A percentile compares a stretch with the other conserved stretches of the same genome.
phyloP scores from a whole-genome alignment of 1,284 basidiomycete genomes.

The Butyriboletus appendiculatus region DNA sequence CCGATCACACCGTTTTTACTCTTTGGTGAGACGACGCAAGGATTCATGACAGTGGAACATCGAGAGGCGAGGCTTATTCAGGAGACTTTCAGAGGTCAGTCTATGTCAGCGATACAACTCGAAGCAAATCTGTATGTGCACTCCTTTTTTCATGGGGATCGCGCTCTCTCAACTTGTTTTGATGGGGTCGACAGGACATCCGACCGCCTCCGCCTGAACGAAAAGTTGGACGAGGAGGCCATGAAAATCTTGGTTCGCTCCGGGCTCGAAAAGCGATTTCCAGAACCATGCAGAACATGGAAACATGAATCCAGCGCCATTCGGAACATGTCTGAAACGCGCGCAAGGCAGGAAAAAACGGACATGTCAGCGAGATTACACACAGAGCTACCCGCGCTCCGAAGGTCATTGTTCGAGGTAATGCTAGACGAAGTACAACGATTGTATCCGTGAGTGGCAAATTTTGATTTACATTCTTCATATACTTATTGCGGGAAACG shows the following conservation, averaged over 20 bases:
- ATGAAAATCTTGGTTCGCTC: conserved; percentile 32
- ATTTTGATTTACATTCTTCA: neutral
- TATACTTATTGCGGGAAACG: neutral
- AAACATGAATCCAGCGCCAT: conserved; percentile 9
- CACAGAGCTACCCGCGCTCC: conserved; percentile 2
- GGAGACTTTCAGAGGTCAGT: neutral
- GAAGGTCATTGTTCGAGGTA: conserved; percentile 23
- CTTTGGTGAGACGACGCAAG: conserved; percentile 39
- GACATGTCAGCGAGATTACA: neutral
- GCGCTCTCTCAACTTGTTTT: neutral
- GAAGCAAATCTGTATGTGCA: conserved; percentile 17
- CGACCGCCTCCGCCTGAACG: conserved; percentile 29
- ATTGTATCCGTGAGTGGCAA: conserved; percentile 30
- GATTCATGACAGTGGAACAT: conserved; percentile 34
- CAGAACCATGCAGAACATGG: conserved; percentile 24
- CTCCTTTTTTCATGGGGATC: neutral
- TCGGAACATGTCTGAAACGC: neutral
- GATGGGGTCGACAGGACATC: conserved; percentile 18
- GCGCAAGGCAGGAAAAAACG: neutral
- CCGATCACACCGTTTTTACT: conserved; percentile 30
- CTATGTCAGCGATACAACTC: conserved; percentile 15
- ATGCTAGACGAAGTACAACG: conserved; percentile 20
- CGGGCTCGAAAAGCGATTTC: conserved; percentile 35
- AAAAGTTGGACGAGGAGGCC: conserved; percentile 29
- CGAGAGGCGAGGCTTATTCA: conserved; percentile 10